phyloP scores from a whole-genome alignment of 1,139 yeast species.

The Debaryomyces sp. region DNA sequence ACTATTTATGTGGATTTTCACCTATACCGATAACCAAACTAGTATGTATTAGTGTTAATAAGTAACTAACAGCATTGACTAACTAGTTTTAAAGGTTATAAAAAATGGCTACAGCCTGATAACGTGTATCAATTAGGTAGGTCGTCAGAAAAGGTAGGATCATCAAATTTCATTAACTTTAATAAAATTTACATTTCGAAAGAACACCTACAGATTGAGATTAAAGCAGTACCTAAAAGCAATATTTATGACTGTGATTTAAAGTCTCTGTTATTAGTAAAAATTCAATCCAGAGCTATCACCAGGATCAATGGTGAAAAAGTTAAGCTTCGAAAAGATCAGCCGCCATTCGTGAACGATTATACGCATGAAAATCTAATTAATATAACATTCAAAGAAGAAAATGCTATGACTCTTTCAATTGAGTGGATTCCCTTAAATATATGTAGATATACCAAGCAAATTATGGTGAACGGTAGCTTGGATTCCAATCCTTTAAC shows the following conservation, averaged over 20 bases:
- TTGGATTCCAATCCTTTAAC: constrained; percentile 4
- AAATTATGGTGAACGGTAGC: constrained; percentile 2
- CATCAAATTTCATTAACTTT: constrained; percentile 18
- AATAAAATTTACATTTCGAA: constrained; percentile 33
- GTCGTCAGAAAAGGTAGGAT: constrained; percentile 21
- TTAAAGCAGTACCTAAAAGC: constrained; percentile 14
- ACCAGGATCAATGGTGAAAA: constrained; percentile 32
- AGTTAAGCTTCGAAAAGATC: constrained; percentile 24
- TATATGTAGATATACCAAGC: constrained; percentile 10
- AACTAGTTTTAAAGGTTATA: constrained; percentile 1
- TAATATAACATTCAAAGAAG: constrained; percentile 23
- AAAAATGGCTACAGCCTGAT: constrained; percentile 18
- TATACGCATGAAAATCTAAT: constrained; percentile 18
- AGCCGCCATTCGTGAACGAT: constrained; percentile 18
- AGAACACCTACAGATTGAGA: constrained; percentile 28
- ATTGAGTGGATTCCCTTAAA: constrained; percentile 30
- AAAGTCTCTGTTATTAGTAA: constrained; percentile 24
- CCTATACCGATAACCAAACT: constrained; percentile 6
- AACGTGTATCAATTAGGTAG: constrained; percentile 33
- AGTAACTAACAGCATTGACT: background rate
- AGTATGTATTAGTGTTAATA: background rate
- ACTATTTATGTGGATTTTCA: constrained; percentile 11
- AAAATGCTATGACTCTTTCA: constrained; percentile 16
- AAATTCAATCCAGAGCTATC: constrained; percentile 34
- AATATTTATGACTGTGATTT: constrained; percentile 13